Conservation (phyloP, 192 early-diverging fungal species). For the Coemansia sp. region DNA sequence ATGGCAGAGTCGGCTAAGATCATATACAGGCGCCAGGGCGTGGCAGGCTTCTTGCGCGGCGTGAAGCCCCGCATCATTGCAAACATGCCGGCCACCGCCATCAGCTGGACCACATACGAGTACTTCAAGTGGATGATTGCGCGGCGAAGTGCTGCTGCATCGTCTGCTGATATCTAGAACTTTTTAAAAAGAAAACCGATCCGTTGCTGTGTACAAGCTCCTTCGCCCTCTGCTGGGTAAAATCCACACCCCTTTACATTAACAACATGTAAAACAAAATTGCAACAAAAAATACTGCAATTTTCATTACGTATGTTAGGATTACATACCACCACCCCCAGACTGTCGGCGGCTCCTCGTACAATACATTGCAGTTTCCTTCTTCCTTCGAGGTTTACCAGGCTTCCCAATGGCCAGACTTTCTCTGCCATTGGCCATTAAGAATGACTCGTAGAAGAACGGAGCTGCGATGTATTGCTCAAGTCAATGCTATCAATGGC, state of each 20-base stretch:
- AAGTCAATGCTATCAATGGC: too few species aligned
- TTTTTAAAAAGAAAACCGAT: neutral
- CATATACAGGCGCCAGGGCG: slow-evolving; percentile 77
- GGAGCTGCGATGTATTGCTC: too few species aligned
- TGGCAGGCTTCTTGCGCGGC: slow-evolving; percentile 78
- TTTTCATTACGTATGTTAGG: too few species aligned
- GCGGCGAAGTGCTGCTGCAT: slow-evolving; percentile 26
- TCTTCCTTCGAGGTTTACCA: too few species aligned
- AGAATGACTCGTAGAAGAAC: too few species aligned
- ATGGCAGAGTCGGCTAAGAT: slow-evolving; percentile 69
- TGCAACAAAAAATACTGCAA: too few species aligned
- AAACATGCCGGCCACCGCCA: slow-evolving; percentile 91
- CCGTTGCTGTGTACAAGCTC: neutral
- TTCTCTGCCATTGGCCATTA: too few species aligned
- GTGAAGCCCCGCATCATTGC: slow-evolving; percentile 82
- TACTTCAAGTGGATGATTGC: slow-evolving; percentile 77
- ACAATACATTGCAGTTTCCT: too few species aligned
- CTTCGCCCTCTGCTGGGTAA: neutral
- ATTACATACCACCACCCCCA: too few species aligned
- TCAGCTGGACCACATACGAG: slow-evolving; percentile 94
- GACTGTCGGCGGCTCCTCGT: too few species aligned
- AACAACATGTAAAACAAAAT: too few species aligned
- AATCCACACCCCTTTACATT: neutral
- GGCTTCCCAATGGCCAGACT: too few species aligned
- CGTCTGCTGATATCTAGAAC: slow-evolving; percentile 4